Conservation (phyloP, 2,329 filamentous ascomycete genomes). For the Aspergillus calidoustus region DNA sequence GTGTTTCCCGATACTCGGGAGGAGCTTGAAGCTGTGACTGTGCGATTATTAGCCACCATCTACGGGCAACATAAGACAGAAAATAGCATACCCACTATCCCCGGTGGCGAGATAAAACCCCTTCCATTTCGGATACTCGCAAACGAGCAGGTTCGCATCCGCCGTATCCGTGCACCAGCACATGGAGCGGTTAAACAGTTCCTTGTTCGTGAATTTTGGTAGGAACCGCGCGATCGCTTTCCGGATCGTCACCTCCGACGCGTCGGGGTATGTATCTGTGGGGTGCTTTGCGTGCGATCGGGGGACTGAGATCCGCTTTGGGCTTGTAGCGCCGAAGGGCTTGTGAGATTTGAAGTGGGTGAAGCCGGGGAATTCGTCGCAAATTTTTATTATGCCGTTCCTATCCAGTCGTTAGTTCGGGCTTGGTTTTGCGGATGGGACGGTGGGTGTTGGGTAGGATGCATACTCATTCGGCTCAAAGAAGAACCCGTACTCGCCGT, state of each 20-base stretch:
- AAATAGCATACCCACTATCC: conserved; percentile 11
- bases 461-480: conserved; percentile 51
- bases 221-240: conserved; percentile 7
- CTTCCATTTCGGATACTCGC: conserved; percentile 8
- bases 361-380: conserved; percentile 61
- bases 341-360: conserved; percentile 28
- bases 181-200: conserved; percentile 7
- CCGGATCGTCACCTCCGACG: conserved; percentile 1
- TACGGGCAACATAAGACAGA: too few relatives aligned
- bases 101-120: conserved; percentile 2
- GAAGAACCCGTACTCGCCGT: conserved; percentile 54
- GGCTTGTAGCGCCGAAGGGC: background rate
- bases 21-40: conserved; percentile 7
- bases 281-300: conserved; percentile 8
- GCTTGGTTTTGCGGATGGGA: background rate
- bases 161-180: conserved; percentile 13
- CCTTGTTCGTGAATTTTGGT: background rate
- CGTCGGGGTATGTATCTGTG: conserved; percentile 5
- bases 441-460: background rate
- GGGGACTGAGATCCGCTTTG: conserved; percentile 2
- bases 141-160: conserved; percentile 5
- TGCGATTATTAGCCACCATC: background rate
- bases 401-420: background rate
- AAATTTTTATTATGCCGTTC: conserved; percentile 41
- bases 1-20: conserved; percentile 10